Evolutionary conservation across 2,329 filamentous ascomycete genomes (phyloP), one percentile per base, ranked within the genome.

Genomic region (Zymoseptoria tritici): DNA sequence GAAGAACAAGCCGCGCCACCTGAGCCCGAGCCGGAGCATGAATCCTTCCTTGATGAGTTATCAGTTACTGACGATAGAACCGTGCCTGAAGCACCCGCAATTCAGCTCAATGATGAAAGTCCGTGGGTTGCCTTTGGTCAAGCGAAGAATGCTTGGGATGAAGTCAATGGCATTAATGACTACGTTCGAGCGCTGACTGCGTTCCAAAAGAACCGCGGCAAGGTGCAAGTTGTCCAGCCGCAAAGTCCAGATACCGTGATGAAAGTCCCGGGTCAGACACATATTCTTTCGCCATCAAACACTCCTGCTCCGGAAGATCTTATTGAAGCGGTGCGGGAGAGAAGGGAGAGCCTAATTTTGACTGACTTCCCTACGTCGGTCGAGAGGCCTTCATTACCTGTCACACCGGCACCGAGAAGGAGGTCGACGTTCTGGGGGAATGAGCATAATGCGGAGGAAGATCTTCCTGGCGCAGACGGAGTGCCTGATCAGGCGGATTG

Each of bases 401-500:
- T 96, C 42, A 97, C 92, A 9, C 92, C 92, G 1, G 91, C 91
- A 13, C 91, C 91, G 16, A 82, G 93, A 67, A 83, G 83, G 63
- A 81, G 88, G 67, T 79, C 82, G 36, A 86, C 78, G 55, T 89
- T 88, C 73, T 90, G 86, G 87, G 85, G 83, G 56, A 78, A 79
- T 24, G 83, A 83, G 60, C 80, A 80, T 55, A 79, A 84, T 61
- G 78, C 78, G 46, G 76, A 78, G 64, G 81, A 80, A 63, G 79
- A 81, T 69, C 79, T 96, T 66, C 90, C 90, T 62, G 79, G 80
- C 65, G 91, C 92, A 55, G 84, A 90, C 72, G 92, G 91, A 56
- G 91, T 96, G 64, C 91, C 92, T 63, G 81, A 85, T 74, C 92
- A 96, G 81, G 83, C 85, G 72, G 90, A 96, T 75, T 97, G 93